These are phyloP conservation scores for Castanopsis chinensis DNA, from an alignment of 306 rosid species.

Conservation along the genomic window DNA sequence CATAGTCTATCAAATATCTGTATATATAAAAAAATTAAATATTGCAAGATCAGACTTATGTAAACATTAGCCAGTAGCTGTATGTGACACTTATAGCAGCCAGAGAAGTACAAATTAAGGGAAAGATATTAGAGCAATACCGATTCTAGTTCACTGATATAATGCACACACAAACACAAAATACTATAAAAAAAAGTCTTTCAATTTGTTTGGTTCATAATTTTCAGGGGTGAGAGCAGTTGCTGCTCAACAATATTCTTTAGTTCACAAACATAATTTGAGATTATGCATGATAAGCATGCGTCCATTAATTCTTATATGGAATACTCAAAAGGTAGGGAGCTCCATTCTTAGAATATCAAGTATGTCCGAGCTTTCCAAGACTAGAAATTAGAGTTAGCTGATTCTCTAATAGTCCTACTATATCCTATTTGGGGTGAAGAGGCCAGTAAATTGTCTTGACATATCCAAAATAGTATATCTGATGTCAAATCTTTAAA, in stretches of 20 bases:
- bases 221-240: neutral
- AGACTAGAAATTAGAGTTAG: too few relatives aligned
- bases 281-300: neutral
- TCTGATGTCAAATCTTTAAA: too few relatives aligned
- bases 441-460: too few relatives aligned
- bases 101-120: neutral
- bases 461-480: too few relatives aligned
- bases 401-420: too few relatives aligned
- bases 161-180: neutral
- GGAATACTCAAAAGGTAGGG: too few relatives aligned
- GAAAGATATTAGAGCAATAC: neutral
- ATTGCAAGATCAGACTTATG: slow-evolving; percentile 26
- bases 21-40: neutral
- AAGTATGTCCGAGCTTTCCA: too few relatives aligned
- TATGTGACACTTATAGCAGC: slow-evolving; percentile 2
- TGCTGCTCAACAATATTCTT: neutral
- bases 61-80: slow-evolving; percentile 1
- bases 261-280: neutral
- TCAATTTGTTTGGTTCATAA: neutral
- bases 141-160: neutral
- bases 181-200: neutral
- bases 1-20: slow-evolving; percentile 98
- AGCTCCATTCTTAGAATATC: too few relatives aligned
- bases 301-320: too few relatives aligned
- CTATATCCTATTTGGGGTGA: too few relatives aligned